Base-by-base conservation (phyloP, 495 filamentous ascomycete species). In the Polyplosphaeria fusca region DNA sequence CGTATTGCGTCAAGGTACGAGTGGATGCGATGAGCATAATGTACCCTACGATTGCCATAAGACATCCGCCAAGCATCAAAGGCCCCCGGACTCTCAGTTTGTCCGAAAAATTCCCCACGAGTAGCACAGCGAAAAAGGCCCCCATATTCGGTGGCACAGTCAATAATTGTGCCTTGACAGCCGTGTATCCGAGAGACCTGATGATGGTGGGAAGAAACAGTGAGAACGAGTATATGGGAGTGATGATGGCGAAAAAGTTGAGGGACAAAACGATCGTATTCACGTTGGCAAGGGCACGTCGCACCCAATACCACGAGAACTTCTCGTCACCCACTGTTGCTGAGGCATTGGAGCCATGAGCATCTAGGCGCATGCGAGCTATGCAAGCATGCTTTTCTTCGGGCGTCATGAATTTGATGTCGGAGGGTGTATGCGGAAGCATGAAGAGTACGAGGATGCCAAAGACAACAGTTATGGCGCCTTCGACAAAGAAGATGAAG, bases 191-290 rank as follows among this genome's bases (percentile, higher is more conserved):
- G 19, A 88, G 74, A 55, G 84, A 76, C 27, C 68, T 73, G 66
- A 96, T 87, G 66, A 96, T 96, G 27, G 84, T 86, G 1, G 92
- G 92, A 0, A 95, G 78, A 70, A 96, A 96, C 9, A 97, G 80
- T 4, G 86, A 88, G 70, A 95, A 95, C 16, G 87, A 88, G 70
- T 96, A 97, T 1, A 92, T 77, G 4, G 86, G 86, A 9, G 74
- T 77, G 61, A 74, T 74, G 52, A 77, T 71, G 37, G 72, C 52
- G 61, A 67, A 76, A 68, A 73, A 77, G 52, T 71, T 69, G 2
- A 73, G 55, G 22, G 65, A 68, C 47, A 68, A 68, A 32, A 76
- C 43, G 28, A 71, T 69, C 24, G 73, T 76, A 55, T 79, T 75
- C 38, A 67, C 65, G 26, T 75, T 76, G 12, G 71, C 52, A 32